Conservation (phyloP, 768 basidiomycete species). For the Phanerochaete sordida region DNA sequence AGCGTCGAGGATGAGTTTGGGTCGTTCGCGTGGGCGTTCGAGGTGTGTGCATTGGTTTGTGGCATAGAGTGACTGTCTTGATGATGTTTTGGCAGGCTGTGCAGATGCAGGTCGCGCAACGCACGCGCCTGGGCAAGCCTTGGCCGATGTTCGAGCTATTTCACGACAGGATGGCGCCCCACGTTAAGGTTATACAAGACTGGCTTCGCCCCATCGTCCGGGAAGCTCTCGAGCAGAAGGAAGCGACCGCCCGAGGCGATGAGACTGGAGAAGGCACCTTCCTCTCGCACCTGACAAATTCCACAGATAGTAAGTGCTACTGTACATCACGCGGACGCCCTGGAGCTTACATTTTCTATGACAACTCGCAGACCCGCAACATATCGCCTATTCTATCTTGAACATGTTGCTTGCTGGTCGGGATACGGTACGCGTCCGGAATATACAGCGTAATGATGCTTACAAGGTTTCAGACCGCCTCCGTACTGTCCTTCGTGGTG, state of each 20-base stretch:
- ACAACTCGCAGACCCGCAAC: slow-evolving; percentile 19
- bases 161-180: slow-evolving; percentile 32
- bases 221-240: slow-evolving; percentile 38
- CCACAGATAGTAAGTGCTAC: slow-evolving; percentile 49
- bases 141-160: slow-evolving; percentile 43
- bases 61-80: neutral
- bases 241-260: slow-evolving; percentile 10
- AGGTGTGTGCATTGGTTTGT: neutral
- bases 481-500: neutral
- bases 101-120: slow-evolving; percentile 30
- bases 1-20: slow-evolving; percentile 31
- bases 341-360: no score
- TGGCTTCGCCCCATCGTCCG: slow-evolving; percentile 63
- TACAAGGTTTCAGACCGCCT: neutral
- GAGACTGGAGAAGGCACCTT: slow-evolving; percentile 50
- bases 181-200: slow-evolving; percentile 30
- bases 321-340: neutral
- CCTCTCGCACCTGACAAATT: slow-evolving; percentile 61
- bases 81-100: slow-evolving; percentile 10
- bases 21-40: slow-evolving; percentile 42
- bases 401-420: slow-evolving; percentile 75
- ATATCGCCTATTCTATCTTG: slow-evolving; percentile 33
- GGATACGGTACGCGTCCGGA: slow-evolving; percentile 45
- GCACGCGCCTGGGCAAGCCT: slow-evolving; percentile 32
- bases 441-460: neutral